phyloP scores from a whole-genome alignment of 129 eudicot species.

The Tagetes patula region DNA sequence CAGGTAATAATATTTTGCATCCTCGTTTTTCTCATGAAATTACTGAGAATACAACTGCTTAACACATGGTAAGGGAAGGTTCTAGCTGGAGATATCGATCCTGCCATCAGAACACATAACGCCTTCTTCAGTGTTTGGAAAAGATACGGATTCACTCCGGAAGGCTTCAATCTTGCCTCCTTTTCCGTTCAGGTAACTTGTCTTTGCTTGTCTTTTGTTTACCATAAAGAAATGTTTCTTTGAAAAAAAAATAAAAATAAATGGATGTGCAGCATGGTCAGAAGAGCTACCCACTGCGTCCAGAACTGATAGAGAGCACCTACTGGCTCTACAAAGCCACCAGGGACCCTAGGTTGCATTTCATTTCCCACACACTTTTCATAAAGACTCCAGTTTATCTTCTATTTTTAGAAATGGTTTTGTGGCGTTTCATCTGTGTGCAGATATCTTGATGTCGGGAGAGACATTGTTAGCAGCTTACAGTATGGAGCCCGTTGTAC shows the following conservation, averaged over 20 bases:
- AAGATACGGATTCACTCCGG: constrained; percentile 95
- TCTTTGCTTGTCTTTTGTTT: background rate
- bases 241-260: background rate
- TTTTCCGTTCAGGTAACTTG: constrained; percentile 77
- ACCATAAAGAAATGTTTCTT: background rate
- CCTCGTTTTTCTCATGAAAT: background rate
- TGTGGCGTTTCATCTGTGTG: background rate
- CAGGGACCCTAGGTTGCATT: constrained; percentile 78
- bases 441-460: constrained; percentile 93
- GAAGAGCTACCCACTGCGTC: constrained; percentile 93
- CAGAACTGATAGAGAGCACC: constrained; percentile 95
- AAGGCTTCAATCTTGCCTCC: constrained; percentile 97
- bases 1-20: constrained; percentile 54
- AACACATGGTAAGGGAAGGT: constrained; percentile 51
- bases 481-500: constrained; percentile 94
- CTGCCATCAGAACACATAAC: constrained; percentile 87
- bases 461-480: constrained; percentile 85
- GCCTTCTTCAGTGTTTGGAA: constrained; percentile 99
- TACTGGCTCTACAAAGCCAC: constrained; percentile 99
- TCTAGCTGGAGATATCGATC: constrained; percentile 97
- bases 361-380: background rate
- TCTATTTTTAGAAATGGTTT: background rate
- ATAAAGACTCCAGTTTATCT: background rate
- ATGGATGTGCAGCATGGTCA: constrained; percentile 74
- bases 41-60: constrained; percentile 17